Evolutionary conservation across 371 early-diverging fungal species (phyloP), one percentile per base, ranked within the genome.

Genomic region (Rhizopus stolonifer): DNA sequence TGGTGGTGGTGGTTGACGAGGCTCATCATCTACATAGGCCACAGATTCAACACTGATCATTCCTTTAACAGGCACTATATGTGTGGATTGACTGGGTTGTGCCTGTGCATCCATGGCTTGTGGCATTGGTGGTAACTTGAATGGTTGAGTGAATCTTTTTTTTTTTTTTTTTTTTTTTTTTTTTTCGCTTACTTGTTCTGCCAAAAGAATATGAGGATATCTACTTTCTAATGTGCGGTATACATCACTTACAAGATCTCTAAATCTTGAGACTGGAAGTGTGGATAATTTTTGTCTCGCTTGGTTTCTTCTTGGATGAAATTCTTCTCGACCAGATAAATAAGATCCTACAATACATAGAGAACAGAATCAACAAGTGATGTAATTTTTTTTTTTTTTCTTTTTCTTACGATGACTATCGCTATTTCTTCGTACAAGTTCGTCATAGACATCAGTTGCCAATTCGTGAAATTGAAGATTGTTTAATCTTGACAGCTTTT

Each of bases 281-380:
- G 95, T 95, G 11, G 96, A 94, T 7, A 98, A 80, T 64, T 98
- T 98, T 63, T 96, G 95, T 26, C 98, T 83, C 1, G 96, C 98
- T 65, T 96, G 96, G 74, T 98, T 98, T 42, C 96, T 84, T 71
- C 95, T 94, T 10, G 92, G 94, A 64, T 95, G 95, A 67, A 88
- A 96, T 25, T 90, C 89, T 57, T 86, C 85, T 17, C 87, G 74
- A 22, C 91, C 81, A 6, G 90, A 82, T 46, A 96, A 74, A 73
- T 91, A 95, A 1, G 96, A 94, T 14, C 87, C 94, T 93, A 68
- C 18, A n/a, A n/a, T n/a, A n/a, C n/a, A n/a, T n/a, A n/a, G n/a
- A n/a, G n/a, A n/a, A n/a, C n/a, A n/a, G n/a, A n/a, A n/a, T n/a
- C n/a, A n/a, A n/a, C n/a, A n/a, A n/a, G n/a, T n/a, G n/a, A n/a